Evolutionary conservation across 768 basidiomycete species (phyloP), one percentile per base, ranked within the genome.

Genomic region (Russula sp.): DNA sequence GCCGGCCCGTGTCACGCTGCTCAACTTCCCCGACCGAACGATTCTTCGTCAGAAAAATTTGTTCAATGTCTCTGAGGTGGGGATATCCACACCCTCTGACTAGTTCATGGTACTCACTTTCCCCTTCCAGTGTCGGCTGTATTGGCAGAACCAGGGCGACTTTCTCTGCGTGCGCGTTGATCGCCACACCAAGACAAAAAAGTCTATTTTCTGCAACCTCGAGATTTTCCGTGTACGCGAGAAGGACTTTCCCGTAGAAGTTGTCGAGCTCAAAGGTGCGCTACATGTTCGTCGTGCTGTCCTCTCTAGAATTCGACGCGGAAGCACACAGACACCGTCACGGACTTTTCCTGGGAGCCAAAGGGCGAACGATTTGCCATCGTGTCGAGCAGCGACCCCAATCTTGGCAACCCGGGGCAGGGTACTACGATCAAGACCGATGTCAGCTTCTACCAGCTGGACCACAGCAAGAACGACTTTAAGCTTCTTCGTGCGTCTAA

Each of bases 141-240:
- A 89, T 75, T 99, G 94, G 94, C 97, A 99, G 78, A 96, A 94
- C 71, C 91, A 94, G 73, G 97, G 96, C 40, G 94, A 98, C 75
- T 98, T 92, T 78, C 84, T 99, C 16, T 98, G 97, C 71, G 96
- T 98, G 75, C 98, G 97, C 77, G 97, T 99, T 59, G 97, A 98
- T 77, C 89, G 96, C 55, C 94, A 97, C 74, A 95, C 94, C 31
- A 98, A 98, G 78, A 96, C 96, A 5, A 97, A 96, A 77, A 98
- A 98, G 77, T 94, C 94, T 4, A 93, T 91, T 35, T 98, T 94
- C 79, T 96, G 95, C 76, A 99, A 98, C 75, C 80, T 99, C 64
- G 97, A 99, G 78, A 89, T 99, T 61, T 98, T 98, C 82, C 86
- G 95, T 57, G 86, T 98, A 59, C 86, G 96, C 59, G 97, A 99